Evolutionary conservation across 2,329 filamentous ascomycete genomes (phyloP), one percentile per base, ranked within the genome.

Genomic region (Clonostachys byssicola): DNA sequence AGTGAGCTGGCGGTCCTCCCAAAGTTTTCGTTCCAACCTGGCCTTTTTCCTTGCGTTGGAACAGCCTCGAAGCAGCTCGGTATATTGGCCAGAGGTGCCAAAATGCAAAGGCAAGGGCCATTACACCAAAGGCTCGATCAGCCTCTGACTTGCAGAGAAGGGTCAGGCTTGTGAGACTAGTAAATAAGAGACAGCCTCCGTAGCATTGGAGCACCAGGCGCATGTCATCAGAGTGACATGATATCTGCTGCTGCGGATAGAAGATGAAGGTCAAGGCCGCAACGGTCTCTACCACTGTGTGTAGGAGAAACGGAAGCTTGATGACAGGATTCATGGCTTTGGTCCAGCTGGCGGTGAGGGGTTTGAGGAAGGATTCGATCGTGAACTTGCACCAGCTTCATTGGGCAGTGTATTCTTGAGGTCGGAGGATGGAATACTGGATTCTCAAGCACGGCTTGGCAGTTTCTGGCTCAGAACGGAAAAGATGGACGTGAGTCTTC

Each of bases 21-120:
- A 80, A 48, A 0, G 65, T 60, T 34, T 55, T 55, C 14, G 55
- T 56, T 12, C 48, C 48, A 1, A 47, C 45, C n/a, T 45, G 47
- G 17, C 47, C 48, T 23, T 50, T 53, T 18, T 51, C 49, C 12
- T 51, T 51, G 14, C 45, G 40, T 23, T 51, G 50, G 12, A 30
- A 1, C 8, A 74, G 58, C 38, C 68, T 63, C 13, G 56, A 51
- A 10, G 57, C 61, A 1, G 76, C 76, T 33, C 76, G 63, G 42
- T 68, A 61, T 33, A 63, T 68, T 3, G 76, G 76, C 62, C 71
- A 78, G 2, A 70, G 38, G 47, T 80, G 76, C 59, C 77, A 79
- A 18, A 68, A 67, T 1, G 68, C 73, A 49, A 79, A 60, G 2
- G 71, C 66, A 1, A 64, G 51, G 0, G 70, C 67, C 2, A 72